A percentile compares a stretch with the other conserved stretches of the same genome.
These are phyloP conservation scores for Teratosphaeriaceae sp. DNA, from an alignment of 2,329 filamentous ascomycete genomes.

Conservation along the genomic window DNA sequence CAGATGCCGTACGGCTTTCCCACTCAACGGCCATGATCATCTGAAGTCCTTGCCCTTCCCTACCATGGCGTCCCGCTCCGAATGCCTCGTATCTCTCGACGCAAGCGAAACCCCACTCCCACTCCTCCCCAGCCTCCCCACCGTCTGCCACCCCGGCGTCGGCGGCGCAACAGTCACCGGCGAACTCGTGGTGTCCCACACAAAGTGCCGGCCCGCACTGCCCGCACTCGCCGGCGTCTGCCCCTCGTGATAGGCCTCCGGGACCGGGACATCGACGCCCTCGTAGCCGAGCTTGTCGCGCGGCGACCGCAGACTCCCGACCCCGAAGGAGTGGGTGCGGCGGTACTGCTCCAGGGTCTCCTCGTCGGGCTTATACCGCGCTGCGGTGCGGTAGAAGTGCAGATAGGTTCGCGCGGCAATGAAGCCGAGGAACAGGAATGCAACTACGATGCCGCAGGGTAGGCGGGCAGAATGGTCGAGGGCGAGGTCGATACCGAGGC, in stretches of 20 bases:
- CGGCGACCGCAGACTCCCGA: background rate
- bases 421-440: conserved; percentile 15
- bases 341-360: conserved; percentile 1
- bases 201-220: background rate
- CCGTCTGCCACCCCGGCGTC: background rate
- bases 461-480: conserved; percentile 29
- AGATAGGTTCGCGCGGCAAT: conserved; percentile 7
- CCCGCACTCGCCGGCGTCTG: background rate
- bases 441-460: conserved; percentile 16
- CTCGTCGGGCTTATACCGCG: conserved; percentile 17
- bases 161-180: background rate
- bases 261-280: background rate
- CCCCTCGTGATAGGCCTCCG: background rate
- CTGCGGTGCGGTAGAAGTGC: conserved; percentile 11
- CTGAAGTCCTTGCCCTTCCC: too few species aligned
- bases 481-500: conserved; percentile 54
- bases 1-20: too few species aligned
- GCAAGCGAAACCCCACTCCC: too few species aligned
- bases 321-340: background rate
- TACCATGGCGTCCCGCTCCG: too few species aligned
- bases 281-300: background rate
- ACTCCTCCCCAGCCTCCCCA: too few species aligned
- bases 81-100: too few species aligned
- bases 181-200: background rate
- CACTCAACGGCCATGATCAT: too few species aligned